Base-by-base conservation (phyloP, 2,329 filamentous ascomycete genomes). In the Cytospora mali region DNA sequence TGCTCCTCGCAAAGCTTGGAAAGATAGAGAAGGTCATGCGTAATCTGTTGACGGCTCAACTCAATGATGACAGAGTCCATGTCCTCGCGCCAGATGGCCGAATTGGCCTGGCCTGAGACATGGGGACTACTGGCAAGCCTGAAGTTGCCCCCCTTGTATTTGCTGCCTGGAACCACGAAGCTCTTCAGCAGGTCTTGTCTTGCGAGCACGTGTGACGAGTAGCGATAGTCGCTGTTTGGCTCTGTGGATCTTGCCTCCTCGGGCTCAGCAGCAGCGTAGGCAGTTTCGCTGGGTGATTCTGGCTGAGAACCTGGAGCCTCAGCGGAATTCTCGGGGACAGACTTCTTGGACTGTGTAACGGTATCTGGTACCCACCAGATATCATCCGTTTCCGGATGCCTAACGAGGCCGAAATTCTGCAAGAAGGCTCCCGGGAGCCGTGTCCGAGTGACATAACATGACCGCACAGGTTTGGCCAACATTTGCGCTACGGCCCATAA, bases 391-490 rank as follows among this genome's bases (percentile, higher is more conserved):
- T 79, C 74, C 0, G 87, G 87, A 61, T 89, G 81, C 1, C 75
- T 70, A 14, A 86, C 75, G 2, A 86, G 69, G 29, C 81, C 79
- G 64, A 92, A 87, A 33, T 84, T 78, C 60, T 89, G 83, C 5
- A 91, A 75, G 70, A 92, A 89, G 69, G 82, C 86, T 16, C 73
- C 74, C 1, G 90, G 90, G 7, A 91, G 73, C 1, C 70, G 69
- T 0, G 72, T 70, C 0, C 69, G 65, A 1, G 86, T 86, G 33
- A 82, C 70, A 25, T 73, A 69, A 69, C 88, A 91, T 62, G 72
- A 68, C 59, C 90, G 85, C 25, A 88, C 62, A 0, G 86, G 84
- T 0, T 83, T 83, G 31, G 84, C 83, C 25, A 93, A 80, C 7
- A 86, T 84, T 51, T 80, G 80, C 3, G 89, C 88, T 90, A 60